Percentiles rank a stretch among this genome's conserved stretches.
phyloP scores from a whole-genome alignment of 1,284 basidiomycete genomes.

The Testicularia cyperi region DNA sequence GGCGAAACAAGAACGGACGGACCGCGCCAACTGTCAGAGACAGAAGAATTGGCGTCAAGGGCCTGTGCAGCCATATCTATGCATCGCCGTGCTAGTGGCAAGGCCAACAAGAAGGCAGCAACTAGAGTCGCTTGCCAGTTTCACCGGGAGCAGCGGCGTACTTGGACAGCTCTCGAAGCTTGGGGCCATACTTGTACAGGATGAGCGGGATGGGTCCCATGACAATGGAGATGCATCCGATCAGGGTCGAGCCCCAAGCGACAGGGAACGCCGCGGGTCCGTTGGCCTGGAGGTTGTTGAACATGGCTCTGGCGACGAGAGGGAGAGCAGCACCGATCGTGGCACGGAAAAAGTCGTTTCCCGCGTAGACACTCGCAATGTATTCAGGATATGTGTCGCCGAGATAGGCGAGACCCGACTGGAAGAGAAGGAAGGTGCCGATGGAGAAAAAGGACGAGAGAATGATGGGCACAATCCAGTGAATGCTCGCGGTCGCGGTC shows the following conservation, averaged over 20 bases:
- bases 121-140: no score
- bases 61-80: no score
- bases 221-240: conserved; percentile 40
- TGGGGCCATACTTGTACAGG: conserved; percentile 45
- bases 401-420: conserved; percentile 32
- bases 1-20: no score
- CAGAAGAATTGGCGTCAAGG: no score
- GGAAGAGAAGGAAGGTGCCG: conserved; percentile 45
- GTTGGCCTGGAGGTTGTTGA: conserved; percentile 40
- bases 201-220: conserved; percentile 42
- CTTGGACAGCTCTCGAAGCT: conserved; percentile 39
- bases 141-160: conserved; percentile 16
- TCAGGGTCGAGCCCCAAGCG: conserved; percentile 38
- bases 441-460: conserved; percentile 28
- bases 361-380: conserved; percentile 40
- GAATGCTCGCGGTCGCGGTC: conserved; percentile 41
- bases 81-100: no score
- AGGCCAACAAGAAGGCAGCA: no score
- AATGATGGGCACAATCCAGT: conserved; percentile 50
- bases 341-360: conserved; percentile 46
- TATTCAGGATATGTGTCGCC: conserved; percentile 41
- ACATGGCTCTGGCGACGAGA: conserved; percentile 39
- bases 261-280: conserved; percentile 44
- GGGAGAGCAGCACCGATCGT: conserved; percentile 43
- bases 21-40: no score